Base-by-base conservation (phyloP, 108 stramenopile species). In the Asterionellopsis glacialis region DNA sequence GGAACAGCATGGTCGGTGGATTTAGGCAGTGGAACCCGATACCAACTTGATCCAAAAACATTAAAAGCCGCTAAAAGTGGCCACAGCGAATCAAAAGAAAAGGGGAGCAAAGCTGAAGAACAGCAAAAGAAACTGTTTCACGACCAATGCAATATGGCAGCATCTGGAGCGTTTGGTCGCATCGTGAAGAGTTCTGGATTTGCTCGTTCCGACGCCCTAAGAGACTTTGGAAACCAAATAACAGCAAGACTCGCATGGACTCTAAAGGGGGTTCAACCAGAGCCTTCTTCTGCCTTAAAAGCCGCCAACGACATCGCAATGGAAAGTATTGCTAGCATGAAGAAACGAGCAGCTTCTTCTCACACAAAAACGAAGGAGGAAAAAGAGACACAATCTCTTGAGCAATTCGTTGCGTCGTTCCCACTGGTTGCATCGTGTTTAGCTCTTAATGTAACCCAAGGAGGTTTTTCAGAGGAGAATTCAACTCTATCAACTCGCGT, bases 211-310 rank as follows among this genome's bases (percentile, higher is more conserved):
- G 57, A 62, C 16, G 61, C 63, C 23, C 60, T 84, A 18, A 59
- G 70, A 10, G 74, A 80, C n/a, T 74, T 92, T 57, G 87, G 77
- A 40, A 79, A 73, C 51, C 56, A 70, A 9, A 16, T 88, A 49
- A 80, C 86, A 18, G 84, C 91, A 11, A 76, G 79, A 16, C 74
- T 93, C 51, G 82, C 87, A 40, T 93, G 83, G 82, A 87, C 79
- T 19, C 65, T 93, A 26, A 50, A 75, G 39, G 60, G 61, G 26
- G 74, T 85, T 2, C 61, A 79, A 44, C 63, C 74, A 10, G 27
- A 19, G 15, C 64, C 75, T 6, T 41, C 68, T 47, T 52, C 54
- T 9, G 70, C 80, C 10, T 57, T 85, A 19, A 59, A 76, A 53
- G 51, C 59, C 40, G 68, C 77, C 0, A 52, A 77, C 42, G 59